phyloP scores from a whole-genome alignment of 1,284 basidiomycete genomes.

The Pascua sp. region DNA sequence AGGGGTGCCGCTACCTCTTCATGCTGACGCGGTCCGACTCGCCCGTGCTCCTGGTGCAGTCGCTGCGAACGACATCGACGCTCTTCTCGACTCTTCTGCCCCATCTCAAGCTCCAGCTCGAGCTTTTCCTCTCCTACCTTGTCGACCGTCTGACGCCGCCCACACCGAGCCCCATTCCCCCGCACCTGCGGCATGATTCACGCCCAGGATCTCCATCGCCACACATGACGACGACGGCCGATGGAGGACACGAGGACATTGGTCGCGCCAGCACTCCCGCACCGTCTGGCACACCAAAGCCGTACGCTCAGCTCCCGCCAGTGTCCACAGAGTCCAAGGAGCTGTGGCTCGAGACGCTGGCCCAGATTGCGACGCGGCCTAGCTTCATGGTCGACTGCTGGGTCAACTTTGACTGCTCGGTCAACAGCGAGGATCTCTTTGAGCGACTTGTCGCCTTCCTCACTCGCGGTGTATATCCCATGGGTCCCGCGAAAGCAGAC shows the following conservation, averaged over 20 bases:
- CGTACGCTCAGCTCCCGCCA: constrained; percentile 51
- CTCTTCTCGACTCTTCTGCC: constrained; percentile 83
- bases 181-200: constrained; percentile 31
- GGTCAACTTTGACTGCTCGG: constrained; percentile 94
- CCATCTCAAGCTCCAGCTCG: constrained; percentile 92
- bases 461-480: constrained; percentile 77
- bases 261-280: constrained; percentile 15
- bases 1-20: constrained; percentile 94
- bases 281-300: constrained; percentile 29
- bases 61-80: constrained; percentile 80
- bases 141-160: constrained; percentile 80
- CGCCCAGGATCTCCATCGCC: constrained; percentile 58
- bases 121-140: constrained; percentile 89
- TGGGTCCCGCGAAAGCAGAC: constrained; percentile 38
- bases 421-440: constrained; percentile 94
- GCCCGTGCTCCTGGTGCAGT: constrained; percentile 68
- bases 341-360: constrained; percentile 82
- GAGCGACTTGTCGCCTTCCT: constrained; percentile 87
- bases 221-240: constrained; percentile 10
- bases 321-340: constrained; percentile 86
- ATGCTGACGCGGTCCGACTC: constrained; percentile 87
- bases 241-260: constrained; percentile 12
- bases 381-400: constrained; percentile 91
- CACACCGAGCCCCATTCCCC: constrained; percentile 35
- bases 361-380: constrained; percentile 67